Conservation (phyloP, 2,329 filamentous ascomycete species). For the Pseudogymnoascus sp. region DNA sequence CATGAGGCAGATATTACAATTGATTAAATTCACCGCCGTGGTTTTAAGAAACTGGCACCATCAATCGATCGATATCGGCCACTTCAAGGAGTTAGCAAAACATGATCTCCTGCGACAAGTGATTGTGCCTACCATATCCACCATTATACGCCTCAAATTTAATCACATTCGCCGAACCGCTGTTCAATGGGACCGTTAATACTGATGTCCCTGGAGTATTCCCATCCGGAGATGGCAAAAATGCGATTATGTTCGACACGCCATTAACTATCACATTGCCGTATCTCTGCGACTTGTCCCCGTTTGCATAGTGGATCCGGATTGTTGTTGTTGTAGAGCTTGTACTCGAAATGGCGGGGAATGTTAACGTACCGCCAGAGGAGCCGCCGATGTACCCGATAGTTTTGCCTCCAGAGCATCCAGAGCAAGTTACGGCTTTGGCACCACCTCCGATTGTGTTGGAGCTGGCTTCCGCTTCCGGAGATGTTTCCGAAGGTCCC, state of each 20-base stretch:
- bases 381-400: conserved; percentile 51
- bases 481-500: conserved; percentile 38
- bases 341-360: conserved; percentile 39
- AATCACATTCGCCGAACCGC: conserved; percentile 42
- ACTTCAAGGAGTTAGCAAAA: conserved; percentile 27
- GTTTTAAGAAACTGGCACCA: conserved; percentile 41
- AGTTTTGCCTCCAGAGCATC: conserved; percentile 42
- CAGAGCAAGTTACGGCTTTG: conserved; percentile 39
- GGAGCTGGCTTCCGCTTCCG: conserved; percentile 44
- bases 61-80: conserved; percentile 46
- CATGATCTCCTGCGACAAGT: neutral
- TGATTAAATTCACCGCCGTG: neutral
- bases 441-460: conserved; percentile 40
- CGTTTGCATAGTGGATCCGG: conserved; percentile 49
- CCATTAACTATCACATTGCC: conserved; percentile 52
- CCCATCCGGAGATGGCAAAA: conserved; percentile 42
- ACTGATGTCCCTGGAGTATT: conserved; percentile 40
- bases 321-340: conserved; percentile 43
- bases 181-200: conserved; percentile 41
- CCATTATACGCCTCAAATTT: conserved; percentile 36
- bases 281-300: conserved; percentile 44
- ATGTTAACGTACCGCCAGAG: conserved; percentile 39
- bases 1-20: neutral
- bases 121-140: conserved; percentile 32
- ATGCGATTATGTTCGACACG: conserved; percentile 42